A percentile compares a stretch with the other conserved stretches of the same genome.
Evolutionary conservation across 2,329 filamentous ascomycete species (phyloP).

Genomic region (Diaporthe batatas): DNA sequence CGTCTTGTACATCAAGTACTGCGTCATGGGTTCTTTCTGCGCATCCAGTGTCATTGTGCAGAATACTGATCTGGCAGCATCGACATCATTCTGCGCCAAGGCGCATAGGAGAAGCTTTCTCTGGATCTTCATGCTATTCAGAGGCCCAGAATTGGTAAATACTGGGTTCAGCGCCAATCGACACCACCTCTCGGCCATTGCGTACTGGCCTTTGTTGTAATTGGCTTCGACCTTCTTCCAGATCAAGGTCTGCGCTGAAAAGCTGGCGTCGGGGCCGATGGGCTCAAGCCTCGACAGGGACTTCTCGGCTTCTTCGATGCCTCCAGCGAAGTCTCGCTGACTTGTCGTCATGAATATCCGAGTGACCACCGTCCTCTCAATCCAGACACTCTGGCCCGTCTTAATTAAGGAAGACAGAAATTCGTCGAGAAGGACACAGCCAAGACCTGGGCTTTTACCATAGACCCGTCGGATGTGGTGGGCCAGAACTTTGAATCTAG

Average conservation of each 20-base stretch:
- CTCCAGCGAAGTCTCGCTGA: slow-evolving; percentile 53
- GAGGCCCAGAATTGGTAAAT: slow-evolving; percentile 74
- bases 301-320: slow-evolving; percentile 46
- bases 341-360: slow-evolving; percentile 75
- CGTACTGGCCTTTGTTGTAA: slow-evolving; percentile 65
- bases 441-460: slow-evolving; percentile 63
- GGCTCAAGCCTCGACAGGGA: slow-evolving; percentile 61
- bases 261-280: slow-evolving; percentile 72
- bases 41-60: slow-evolving; percentile 69
- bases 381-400: slow-evolving; percentile 65
- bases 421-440: slow-evolving; percentile 69
- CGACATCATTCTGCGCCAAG: slow-evolving; percentile 68
- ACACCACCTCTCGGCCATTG: slow-evolving; percentile 78
- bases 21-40: slow-evolving; percentile 73
- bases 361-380: slow-evolving; percentile 77
- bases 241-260: slow-evolving; percentile 78
- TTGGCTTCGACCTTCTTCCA: slow-evolving; percentile 82
- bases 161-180: slow-evolving; percentile 73
- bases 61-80: slow-evolving; percentile 68
- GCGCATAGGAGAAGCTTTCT: slow-evolving; percentile 82
- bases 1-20: slow-evolving; percentile 82
- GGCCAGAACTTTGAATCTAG: slow-evolving; percentile 75
- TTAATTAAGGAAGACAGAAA: slow-evolving; percentile 68
- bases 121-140: slow-evolving; percentile 77
- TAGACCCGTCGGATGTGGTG: slow-evolving; percentile 77